Base-by-base conservation (phyloP, 768 basidiomycete genomes). In the Chalciporus sphaerocephalus region DNA sequence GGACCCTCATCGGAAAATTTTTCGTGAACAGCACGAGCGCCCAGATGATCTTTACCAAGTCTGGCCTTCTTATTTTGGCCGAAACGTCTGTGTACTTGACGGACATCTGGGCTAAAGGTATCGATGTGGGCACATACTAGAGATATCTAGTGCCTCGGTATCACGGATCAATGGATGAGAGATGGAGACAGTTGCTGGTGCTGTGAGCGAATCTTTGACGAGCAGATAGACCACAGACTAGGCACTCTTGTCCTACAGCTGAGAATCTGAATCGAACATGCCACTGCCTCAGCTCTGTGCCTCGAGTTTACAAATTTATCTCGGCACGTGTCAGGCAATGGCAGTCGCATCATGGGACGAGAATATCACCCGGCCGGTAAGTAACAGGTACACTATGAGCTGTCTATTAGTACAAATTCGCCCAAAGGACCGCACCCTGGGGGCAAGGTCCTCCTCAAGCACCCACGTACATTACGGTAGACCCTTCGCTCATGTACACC, bases 1-100 rank as follows among this genome's bases (percentile, higher is more conserved):
- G 84, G 1, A 74, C 70, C 0, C 68, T 86, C 1, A 65, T 86
- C 1, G 82, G 83, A 11, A 85, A 86, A 57, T 79, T 85, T 59
- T 84, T 82, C 69, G 57, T 79, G 5, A 58, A 39, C 20, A 62
- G 50, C n/a, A 60, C 62, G 22, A 57, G 54, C 2, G 61, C 73
- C 13, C 66, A 74, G 54, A 53, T 72, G 54, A 61, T 69, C 2
- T 74, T 75, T 51, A 74, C 72, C 0, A 57, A 63, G 15, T 66
- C 69, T 17, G 62, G 66, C 1, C 57, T 75, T 4, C 59, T 74
- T 24, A 68, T 75, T 44, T 48, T 73, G 10, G 61, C 58, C 1
- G 74, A 74, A 44, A 68, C 71, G 24, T 51, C 50, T 33, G 58
- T 75, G 20, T 71, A 68, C 52, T 53, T 72, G 13, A 70, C 62